phyloP scores from a whole-genome alignment of 352 stramenopile genomes.

The Phytopythium delawarense region DNA sequence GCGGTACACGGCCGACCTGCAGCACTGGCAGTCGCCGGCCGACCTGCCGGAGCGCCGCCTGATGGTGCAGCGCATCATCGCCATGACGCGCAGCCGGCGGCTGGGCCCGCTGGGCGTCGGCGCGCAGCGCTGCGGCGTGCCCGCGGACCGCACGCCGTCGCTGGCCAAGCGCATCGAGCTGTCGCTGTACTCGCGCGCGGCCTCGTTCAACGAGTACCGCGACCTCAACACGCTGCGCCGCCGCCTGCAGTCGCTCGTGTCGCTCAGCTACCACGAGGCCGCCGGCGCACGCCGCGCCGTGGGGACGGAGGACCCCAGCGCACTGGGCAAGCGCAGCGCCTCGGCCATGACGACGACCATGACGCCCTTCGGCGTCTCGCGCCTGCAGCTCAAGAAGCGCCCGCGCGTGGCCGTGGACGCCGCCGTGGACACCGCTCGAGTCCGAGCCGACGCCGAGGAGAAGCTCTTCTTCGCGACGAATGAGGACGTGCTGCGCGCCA shows the following conservation, averaged over 20 bases:
- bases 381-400: conserved; percentile 33
- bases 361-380: conserved; percentile 54
- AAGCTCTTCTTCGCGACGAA: conserved; percentile 59
- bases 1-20: conserved; percentile 71
- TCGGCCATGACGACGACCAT: conserved; percentile 12
- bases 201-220: conserved; percentile 82
- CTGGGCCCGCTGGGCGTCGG: conserved; percentile 9
- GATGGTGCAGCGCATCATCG: conserved; percentile 87
- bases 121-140: conserved; percentile 8
- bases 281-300: conserved; percentile 47
- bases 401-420: conserved; percentile 17
- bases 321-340: conserved; percentile 53
- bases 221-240: conserved; percentile 80
- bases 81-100: conserved; percentile 73
- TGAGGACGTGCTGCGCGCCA: conserved; percentile 57
- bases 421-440: conserved; percentile 11
- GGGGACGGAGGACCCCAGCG: background rate
- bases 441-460: conserved; percentile 14
- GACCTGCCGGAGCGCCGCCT: conserved; percentile 74
- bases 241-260: conserved; percentile 79
- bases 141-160: conserved; percentile 61
- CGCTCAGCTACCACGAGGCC: conserved; percentile 84
- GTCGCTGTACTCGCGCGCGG: conserved; percentile 75
- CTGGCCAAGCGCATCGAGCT: conserved; percentile 85
- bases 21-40: conserved; percentile 80